phyloP scores from a whole-genome alignment of 352 stramenopile genomes.

The Phytopythium kandeliae region DNA sequence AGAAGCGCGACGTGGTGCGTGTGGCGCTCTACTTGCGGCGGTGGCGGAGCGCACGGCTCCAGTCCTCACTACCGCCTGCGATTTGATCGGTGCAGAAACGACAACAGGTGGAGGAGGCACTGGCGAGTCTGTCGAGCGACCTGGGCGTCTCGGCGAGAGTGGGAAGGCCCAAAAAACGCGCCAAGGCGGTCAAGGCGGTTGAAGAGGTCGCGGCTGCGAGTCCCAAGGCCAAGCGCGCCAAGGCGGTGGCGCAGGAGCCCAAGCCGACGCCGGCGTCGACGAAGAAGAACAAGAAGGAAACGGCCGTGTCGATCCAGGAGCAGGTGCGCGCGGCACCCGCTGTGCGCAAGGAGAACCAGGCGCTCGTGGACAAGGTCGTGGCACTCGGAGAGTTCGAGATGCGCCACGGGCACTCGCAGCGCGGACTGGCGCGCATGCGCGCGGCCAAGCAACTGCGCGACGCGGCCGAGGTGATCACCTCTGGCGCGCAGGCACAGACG shows the following conservation, averaged over 20 bases:
- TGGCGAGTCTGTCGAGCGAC: slow-evolving; percentile 29
- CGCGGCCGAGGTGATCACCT: slow-evolving; percentile 35
- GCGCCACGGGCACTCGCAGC: slow-evolving; percentile 33
- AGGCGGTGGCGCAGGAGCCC: neutral
- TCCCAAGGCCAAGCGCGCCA: neutral
- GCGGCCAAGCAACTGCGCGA: slow-evolving; percentile 52
- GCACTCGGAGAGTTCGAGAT: slow-evolving; percentile 57
- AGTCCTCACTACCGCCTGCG: no score
- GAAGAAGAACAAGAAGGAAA: slow-evolving; percentile 20
- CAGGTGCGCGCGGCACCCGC: slow-evolving; percentile 37
- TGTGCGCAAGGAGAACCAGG: slow-evolving; percentile 37
- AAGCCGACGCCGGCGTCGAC: slow-evolving; percentile 8
- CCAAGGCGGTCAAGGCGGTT: neutral
- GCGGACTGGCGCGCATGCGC: slow-evolving; percentile 47
- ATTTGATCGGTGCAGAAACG: slow-evolving; percentile 8
- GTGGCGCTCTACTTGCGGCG: neutral
- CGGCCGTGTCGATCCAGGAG: slow-evolving; percentile 31
- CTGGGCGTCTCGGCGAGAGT: slow-evolving; percentile 19
- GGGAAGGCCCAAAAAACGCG: slow-evolving; percentile 18
- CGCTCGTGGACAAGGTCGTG: slow-evolving; percentile 51
- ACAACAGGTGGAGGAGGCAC: slow-evolving; percentile 35
- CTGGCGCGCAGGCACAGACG: slow-evolving; percentile 44
- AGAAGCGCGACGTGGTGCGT: slow-evolving; percentile 37
- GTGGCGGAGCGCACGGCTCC: neutral
- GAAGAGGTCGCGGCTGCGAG: no score